A percentile compares a stretch with the other conserved stretches of the same genome.
phyloP scores from a whole-genome alignment of 768 basidiomycete species.

The Boletus pseudopeckii region DNA sequence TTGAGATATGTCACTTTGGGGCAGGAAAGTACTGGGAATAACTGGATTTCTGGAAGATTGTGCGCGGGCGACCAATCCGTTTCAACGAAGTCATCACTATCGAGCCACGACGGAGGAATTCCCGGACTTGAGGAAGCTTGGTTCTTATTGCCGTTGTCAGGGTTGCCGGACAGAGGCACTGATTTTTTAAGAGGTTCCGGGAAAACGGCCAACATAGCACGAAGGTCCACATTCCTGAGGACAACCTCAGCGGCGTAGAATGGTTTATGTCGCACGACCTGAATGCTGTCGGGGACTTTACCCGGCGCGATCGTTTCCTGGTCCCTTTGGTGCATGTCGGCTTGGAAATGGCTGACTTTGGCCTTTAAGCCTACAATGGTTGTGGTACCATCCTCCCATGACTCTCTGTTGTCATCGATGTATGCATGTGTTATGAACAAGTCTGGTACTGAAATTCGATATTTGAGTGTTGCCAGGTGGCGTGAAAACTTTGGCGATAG shows the following conservation, averaged over 20 bases:
- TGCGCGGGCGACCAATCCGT: constrained; percentile 56
- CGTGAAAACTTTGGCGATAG: constrained; percentile 85
- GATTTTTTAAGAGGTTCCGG: constrained; percentile 63
- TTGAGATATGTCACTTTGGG: constrained; percentile 84
- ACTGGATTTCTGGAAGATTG: constrained; percentile 55
- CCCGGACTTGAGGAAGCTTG: constrained; percentile 29
- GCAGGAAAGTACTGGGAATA: constrained; percentile 71
- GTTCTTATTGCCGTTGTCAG: constrained; percentile 41
- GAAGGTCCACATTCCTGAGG: constrained; percentile 70
- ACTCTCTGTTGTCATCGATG: constrained; percentile 72
- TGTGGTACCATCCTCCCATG: constrained; percentile 77
- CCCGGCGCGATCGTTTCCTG: constrained; percentile 69
- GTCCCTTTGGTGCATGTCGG: constrained; percentile 89
- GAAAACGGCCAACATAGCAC: constrained; percentile 77
- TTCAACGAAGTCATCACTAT: constrained; percentile 81
- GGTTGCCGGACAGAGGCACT: constrained; percentile 46
- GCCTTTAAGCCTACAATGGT: constrained; percentile 85
- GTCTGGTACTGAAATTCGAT: constrained; percentile 72
- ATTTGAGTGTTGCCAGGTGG: constrained; percentile 89
- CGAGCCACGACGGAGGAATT: constrained; percentile 63
- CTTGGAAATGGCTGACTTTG: constrained; percentile 74
- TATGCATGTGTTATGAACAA: constrained; percentile 87
- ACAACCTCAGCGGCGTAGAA: constrained; percentile 88
- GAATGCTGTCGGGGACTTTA: constrained; percentile 52
- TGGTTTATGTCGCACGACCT: constrained; percentile 68